Conservation (phyloP, 2,329 filamentous ascomycete genomes). For the Alternaria sp. region DNA sequence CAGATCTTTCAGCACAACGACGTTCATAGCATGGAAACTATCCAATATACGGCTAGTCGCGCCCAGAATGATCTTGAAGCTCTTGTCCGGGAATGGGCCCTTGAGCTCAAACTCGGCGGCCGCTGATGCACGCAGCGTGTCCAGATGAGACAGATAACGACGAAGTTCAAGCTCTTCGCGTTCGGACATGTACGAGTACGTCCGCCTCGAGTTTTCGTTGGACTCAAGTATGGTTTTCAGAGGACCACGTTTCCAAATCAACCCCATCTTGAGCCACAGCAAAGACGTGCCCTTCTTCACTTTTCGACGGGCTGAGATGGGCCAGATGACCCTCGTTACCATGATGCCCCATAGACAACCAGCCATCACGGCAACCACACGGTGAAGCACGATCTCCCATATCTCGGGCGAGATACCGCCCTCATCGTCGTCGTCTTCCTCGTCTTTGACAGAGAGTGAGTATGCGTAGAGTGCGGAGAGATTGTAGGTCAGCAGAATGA, state of each 20-base stretch:
- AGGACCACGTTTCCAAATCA: constrained; percentile 96
- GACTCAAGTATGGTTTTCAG: constrained; percentile 70
- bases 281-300: constrained; percentile 88
- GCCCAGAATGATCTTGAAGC: constrained; percentile 76
- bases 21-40: constrained; percentile 94
- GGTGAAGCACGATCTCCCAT: constrained; percentile 84
- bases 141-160: constrained; percentile 76
- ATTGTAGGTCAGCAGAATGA: constrained; percentile 95
- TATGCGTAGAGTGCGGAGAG: constrained; percentile 94
- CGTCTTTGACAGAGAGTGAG: constrained; percentile 80
- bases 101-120: constrained; percentile 87
- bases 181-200: constrained; percentile 79
- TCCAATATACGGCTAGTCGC: constrained; percentile 87
- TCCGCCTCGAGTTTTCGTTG: constrained; percentile 35
- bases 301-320: constrained; percentile 86
- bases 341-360: constrained; percentile 94
- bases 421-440: constrained; percentile 82
- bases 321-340: constrained; percentile 89
- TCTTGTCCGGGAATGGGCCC: constrained; percentile 81
- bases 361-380: constrained; percentile 83
- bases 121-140: constrained; percentile 75
- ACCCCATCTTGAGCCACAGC: constrained; percentile 92
- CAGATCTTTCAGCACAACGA: constrained; percentile 83
- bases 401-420: constrained; percentile 85
- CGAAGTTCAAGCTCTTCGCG: constrained; percentile 88